A percentile compares a stretch with the other conserved stretches of the same genome.
These are phyloP conservation scores for Malus hybrid DNA, from an alignment of 331 rosid species.

Conservation along the genomic window DNA sequence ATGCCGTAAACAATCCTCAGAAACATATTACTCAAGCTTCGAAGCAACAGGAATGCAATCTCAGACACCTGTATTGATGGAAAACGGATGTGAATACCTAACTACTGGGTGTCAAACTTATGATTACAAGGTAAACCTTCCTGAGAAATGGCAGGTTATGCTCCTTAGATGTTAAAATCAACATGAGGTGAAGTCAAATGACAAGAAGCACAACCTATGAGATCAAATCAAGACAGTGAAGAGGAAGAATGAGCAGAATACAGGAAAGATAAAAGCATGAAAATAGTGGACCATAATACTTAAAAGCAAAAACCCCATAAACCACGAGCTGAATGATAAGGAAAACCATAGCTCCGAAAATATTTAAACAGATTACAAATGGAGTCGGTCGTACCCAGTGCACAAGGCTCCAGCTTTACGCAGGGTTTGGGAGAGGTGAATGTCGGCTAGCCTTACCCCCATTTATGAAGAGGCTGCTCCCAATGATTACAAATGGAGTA, in stretches of 20 bases:
- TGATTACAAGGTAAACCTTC: not conserved
- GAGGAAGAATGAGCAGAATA: not conserved
- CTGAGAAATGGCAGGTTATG: not conserved
- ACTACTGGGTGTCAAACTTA: not conserved
- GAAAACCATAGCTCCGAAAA: no score
- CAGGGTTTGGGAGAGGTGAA: no score
- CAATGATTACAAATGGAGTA: no score
- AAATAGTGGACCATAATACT: not conserved
- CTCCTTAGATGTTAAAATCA: not conserved
- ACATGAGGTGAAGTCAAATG: not conserved
- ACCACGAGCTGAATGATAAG: no score
- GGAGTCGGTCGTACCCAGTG: no score
- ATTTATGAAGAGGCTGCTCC: no score
- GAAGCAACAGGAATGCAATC: not conserved
- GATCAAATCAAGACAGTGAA: not conserved
- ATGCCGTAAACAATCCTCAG: not conserved
- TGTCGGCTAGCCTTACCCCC: no score
- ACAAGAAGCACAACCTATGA: conserved; percentile 38
- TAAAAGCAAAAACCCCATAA: no score
- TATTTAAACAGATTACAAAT: no score
- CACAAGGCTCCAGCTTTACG: no score
- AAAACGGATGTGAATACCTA: not conserved
- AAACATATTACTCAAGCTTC: not conserved
- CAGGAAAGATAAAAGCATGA: not conserved
- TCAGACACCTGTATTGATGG: not conserved